Percentiles rank a stretch among this genome's conserved stretches.
Evolutionary conservation across 73 alveolate species (phyloP).

Genomic region (Tetrahymena malaccensis): DNA sequence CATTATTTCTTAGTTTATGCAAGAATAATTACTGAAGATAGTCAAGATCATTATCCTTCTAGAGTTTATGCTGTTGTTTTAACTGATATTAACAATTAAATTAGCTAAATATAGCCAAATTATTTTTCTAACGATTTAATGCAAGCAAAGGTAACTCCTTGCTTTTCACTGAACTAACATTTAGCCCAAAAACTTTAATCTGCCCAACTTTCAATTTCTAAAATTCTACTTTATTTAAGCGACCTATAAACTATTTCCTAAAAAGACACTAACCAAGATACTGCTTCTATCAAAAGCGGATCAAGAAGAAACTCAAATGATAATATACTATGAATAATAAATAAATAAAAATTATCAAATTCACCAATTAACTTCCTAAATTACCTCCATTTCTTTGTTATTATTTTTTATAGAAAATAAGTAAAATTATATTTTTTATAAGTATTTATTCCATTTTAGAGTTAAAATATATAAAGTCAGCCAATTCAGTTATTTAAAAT

Average conservation of each 20-base stretch:
- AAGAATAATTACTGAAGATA: neutral
- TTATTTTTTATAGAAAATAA: too few species aligned
- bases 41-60: neutral
- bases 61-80: neutral
- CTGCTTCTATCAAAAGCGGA: neutral
- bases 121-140: neutral
- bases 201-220: neutral
- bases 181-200: neutral
- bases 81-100: neutral
- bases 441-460: too few species aligned
- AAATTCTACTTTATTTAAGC: neutral
- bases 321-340: neutral
- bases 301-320: neutral
- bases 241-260: neutral
- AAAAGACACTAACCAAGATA: neutral
- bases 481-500: too few species aligned
- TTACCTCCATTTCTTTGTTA: too few species aligned
- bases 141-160: neutral
- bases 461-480: too few species aligned
- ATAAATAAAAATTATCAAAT: neutral
- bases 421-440: too few species aligned
- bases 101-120: neutral
- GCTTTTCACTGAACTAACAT: neutral
- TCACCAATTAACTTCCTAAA: too few species aligned
- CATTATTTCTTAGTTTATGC: neutral